Base-by-base conservation (phyloP, 139 green algal genomes). In the Coelastrella sp. region DNA sequence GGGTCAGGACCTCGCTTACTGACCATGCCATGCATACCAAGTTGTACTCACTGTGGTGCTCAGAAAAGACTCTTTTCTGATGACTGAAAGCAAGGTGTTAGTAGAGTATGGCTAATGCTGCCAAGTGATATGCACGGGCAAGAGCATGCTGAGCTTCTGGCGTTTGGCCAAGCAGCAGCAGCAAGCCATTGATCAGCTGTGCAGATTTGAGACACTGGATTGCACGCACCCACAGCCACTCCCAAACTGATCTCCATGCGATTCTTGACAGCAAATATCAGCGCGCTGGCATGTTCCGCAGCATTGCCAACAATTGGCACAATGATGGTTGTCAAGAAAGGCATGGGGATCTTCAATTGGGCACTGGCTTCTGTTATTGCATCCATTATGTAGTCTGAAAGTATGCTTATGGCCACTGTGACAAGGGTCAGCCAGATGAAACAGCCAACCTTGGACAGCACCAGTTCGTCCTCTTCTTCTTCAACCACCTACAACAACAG, bases 221-320 rank as follows among this genome's bases (percentile, higher is more conserved):
- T 49, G 0, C 24, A 80, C 91, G 14, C 56, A 91, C 96, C 97
- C 61, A 98, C 91, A 0, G 96, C 97, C 22, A 99, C 94, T 0
- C 94, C 95, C n/a, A 99, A 96, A 7, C 96, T 94, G 56, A 99
- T 94, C 88, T 99, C 97, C 91, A 99, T 98, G 72, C 97, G 96
- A 90, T 99, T 95, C 84, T 97, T 97, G 35, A 96, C 92, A 6
- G 97, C 97, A 88, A 99, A 97, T 78, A 98, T 94, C n/a, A 99
- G 93, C 0, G 97, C 97, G 7, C 94, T 97, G 85, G 97, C 96
- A 92, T 99, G 97, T 94, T 99, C 97, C 19, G 95, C 96, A 1
- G 97, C 97, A 79, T 99, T 99, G 88, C 97, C 97, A 9, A 97
- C 97, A 70, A 99, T 98, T 68, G 97, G 97, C 91, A 99, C 93